Evolutionary conservation across 2,329 filamentous ascomycete species (phyloP), one percentile per base, ranked within the genome.

Genomic region (Aspergillus fumigatus): DNA sequence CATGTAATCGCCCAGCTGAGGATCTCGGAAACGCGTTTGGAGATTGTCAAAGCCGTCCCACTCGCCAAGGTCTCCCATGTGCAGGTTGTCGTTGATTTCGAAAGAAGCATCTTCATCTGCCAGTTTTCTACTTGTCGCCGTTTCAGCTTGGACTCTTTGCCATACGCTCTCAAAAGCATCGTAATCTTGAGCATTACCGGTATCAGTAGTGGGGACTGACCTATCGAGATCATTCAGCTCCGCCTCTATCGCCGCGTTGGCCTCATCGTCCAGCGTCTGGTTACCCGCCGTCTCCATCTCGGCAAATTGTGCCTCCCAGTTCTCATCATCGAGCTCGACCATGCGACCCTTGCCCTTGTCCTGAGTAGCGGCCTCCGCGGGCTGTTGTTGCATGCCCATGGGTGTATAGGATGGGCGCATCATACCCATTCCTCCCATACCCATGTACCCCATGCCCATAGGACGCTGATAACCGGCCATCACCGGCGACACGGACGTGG

Each of bases 261-360:
- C 89, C 68, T 87, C 79, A 38, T 77, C 79, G 60, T 86, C 84
- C 56, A 83, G 73, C 54, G 78, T 79, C 65, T 80, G 79, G 53
- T 77, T 74, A 51, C 81, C 78, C 41, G 76, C 76, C 14, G 77
- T 77, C 71, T 93, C 90, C 71, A 97, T 87, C 74, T 94, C 86
- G 56, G 91, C 89, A 73, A 99, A 99, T 73, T 97, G 92, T 66
- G 92, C 90, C 75, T 97, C 93, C 94, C 94, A 97, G 70, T 96
- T 88, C 68, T 88, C 80, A 66, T 99, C 93, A 71, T 97, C 91
- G 25, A 97, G 83, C 77, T 97, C 94, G 11, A 97, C 88, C 77
- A 97, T 84, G 38, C 83, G 78, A 5, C 79, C 85, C 75, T 95
- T 96, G 41, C 89, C 92, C 73, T 97, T 97, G 57, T 89, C 90